Evolutionary conservation across 2,329 filamentous ascomycete species (phyloP).

Genomic region (Cladorrhinum sp.): DNA sequence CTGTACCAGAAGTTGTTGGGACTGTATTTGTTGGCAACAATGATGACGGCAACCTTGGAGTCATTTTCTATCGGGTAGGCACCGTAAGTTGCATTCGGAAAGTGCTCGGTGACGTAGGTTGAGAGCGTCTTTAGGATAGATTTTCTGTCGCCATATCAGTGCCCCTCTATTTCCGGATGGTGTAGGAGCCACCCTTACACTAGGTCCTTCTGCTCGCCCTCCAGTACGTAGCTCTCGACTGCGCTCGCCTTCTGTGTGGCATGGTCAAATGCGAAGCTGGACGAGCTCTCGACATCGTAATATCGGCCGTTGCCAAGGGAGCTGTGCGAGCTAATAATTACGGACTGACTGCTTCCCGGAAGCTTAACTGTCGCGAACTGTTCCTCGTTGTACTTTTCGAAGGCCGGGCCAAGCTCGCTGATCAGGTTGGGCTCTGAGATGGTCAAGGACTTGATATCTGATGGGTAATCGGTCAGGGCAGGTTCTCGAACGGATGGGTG

Average conservation of each 20-base stretch:
- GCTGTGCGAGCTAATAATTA: constrained; percentile 85
- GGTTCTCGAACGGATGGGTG: neutral
- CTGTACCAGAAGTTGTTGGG: constrained; percentile 93
- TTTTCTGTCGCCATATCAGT: constrained; percentile 53
- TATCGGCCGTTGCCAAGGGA: constrained; percentile 77
- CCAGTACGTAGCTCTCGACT: constrained; percentile 74
- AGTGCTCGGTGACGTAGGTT: constrained; percentile 82
- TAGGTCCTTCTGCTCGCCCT: constrained; percentile 73
- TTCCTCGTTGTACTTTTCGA: constrained; percentile 93
- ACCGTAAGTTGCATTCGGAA: constrained; percentile 74
- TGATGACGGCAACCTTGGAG: constrained; percentile 71
- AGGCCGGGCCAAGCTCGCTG: constrained; percentile 73
- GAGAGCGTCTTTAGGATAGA: constrained; percentile 76
- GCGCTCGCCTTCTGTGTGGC: constrained; percentile 78
- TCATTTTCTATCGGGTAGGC: constrained; percentile 79
- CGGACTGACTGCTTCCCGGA: constrained; percentile 77
- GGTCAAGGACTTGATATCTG: constrained; percentile 88
- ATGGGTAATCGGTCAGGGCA: constrained; percentile 16
- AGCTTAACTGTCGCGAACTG: constrained; percentile 88
- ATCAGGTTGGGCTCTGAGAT: constrained; percentile 65
- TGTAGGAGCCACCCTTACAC: constrained; percentile 58
- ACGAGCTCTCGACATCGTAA: constrained; percentile 84
- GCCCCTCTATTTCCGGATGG: neutral
- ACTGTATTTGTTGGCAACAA: constrained; percentile 95
- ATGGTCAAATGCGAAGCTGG: constrained; percentile 87